Base-by-base conservation (phyloP, 805 yeast genomes). In the Sugiyamaella chiloensis region DNA sequence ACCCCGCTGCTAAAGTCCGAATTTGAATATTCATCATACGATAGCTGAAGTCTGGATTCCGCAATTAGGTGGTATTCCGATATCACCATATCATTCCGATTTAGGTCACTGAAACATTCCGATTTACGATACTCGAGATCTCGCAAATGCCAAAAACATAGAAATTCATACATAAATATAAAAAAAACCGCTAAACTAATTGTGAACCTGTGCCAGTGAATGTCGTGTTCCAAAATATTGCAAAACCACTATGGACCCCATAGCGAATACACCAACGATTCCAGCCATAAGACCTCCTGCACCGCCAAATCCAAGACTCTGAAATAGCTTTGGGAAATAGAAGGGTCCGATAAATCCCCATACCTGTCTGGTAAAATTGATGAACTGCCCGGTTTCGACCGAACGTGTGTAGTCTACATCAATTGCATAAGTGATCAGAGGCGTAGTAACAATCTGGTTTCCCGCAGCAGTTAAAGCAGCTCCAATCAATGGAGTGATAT, bases 261-360 rank as follows among this genome's bases (percentile, higher is more conserved):
- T 20, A 14, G 47, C 39, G 19, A 24, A 26, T 5, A 46, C 48
- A 16, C 48, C 53, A 9, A 50, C 27, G 6, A 50, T 14, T 11
- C 51, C 53, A 9, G 44, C 47, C 51, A 50, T 47, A 5, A 50
- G 36, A n/a, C 53, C 47, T 7, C 43, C 53, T n/a, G 51, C 51
- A 5, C 53, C 53, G 5, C 44, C 47, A 12, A 50, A 42, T 20
- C 57, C 58, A 7, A 61, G 29, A 37, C 49, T 56, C 6, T 45
- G 52, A 40, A 61, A 53, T 64, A 61, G 60, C 8, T 40, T 34
- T 5, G 65, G 65, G 45, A 61, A 61, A 50, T 59, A 61, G 50
- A 61, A 61, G n/a, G 66, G 66, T 11, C 62, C 65, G 23, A 59
- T 48, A 35, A 61, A 61, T 11, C 63, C 65, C 39, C 52, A 51